Percentiles rank a stretch among this genome's conserved stretches.
Evolutionary conservation across 768 basidiomycete species (phyloP).

Genomic region (Tephrocybe sp.): DNA sequence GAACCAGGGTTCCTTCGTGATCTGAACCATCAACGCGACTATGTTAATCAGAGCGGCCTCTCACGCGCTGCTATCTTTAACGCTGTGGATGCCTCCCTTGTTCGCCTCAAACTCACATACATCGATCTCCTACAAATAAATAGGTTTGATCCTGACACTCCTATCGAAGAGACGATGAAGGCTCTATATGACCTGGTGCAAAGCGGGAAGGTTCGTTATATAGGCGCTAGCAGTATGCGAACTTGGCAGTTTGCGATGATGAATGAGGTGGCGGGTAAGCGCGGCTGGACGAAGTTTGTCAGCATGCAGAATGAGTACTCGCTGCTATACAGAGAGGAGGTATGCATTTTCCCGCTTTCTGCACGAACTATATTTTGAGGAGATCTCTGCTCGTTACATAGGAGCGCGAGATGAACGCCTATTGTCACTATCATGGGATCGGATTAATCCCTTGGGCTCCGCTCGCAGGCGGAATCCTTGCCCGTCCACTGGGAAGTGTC

Average conservation of each 20-base stretch:
- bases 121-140: slow-evolving; percentile 43
- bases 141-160: slow-evolving; percentile 33
- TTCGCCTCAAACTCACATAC: slow-evolving; percentile 27
- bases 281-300: slow-evolving; percentile 54
- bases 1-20: background rate
- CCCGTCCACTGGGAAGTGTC: slow-evolving; percentile 32
- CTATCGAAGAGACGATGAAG: slow-evolving; percentile 43
- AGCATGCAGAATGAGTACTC: slow-evolving; percentile 58
- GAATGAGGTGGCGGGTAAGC: slow-evolving; percentile 41
- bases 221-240: slow-evolving; percentile 48
- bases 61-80: slow-evolving; percentile 31
- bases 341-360: background rate
- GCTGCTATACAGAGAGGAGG: slow-evolving; percentile 54
- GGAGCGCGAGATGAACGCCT: slow-evolving; percentile 47
- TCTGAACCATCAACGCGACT: slow-evolving; percentile 12
- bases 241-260: slow-evolving; percentile 45
- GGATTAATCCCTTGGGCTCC: slow-evolving; percentile 55
- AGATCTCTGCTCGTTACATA: slow-evolving; percentile 10
- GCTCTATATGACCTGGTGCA: slow-evolving; percentile 45
- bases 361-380: background rate
- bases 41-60: slow-evolving; percentile 18
- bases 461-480: slow-evolving; percentile 37
- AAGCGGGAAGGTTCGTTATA: slow-evolving; percentile 38
- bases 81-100: slow-evolving; percentile 30
- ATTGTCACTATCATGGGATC: slow-evolving; percentile 50